phyloP scores from a whole-genome alignment of 164 flowering plant species.

The Magnolia sinica region DNA sequence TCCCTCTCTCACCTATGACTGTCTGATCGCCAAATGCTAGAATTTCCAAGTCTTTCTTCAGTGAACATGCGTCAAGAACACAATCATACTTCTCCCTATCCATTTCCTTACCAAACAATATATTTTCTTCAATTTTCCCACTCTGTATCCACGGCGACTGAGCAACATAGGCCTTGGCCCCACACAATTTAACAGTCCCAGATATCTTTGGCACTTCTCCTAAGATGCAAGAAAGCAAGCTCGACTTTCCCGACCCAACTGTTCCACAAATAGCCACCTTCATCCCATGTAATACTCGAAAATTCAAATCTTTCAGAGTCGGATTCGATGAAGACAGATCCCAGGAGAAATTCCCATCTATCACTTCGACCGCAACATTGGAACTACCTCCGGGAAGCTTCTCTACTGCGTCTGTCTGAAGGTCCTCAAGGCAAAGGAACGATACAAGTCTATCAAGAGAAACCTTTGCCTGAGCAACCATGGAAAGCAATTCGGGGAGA shows the following conservation, averaged over 20 bases:
- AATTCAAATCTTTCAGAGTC: conserved; percentile 37
- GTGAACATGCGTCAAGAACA: conserved; percentile 70
- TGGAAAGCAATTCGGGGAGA: conserved; percentile 60
- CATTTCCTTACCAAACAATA: conserved; percentile 77
- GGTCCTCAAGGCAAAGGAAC: conserved; percentile 53
- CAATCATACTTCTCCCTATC: conserved; percentile 58
- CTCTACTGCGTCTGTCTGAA: conserved; percentile 39
- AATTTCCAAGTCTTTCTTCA: conserved; percentile 77
- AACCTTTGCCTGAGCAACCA: conserved; percentile 65
- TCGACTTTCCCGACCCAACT: conserved; percentile 66
- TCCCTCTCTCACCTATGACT: conserved; percentile 82
- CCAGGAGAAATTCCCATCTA: conserved; percentile 37
- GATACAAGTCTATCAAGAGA: conserved; percentile 63
- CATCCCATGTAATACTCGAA: conserved; percentile 39
- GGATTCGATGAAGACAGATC: conserved; percentile 22
- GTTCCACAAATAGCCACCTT: conserved; percentile 58
- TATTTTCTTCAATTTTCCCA: conserved; percentile 77
- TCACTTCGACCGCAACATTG: conserved; percentile 49
- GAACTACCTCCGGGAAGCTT: conserved; percentile 41
- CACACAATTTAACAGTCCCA: conserved; percentile 41
- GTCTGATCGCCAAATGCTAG: conserved; percentile 79
- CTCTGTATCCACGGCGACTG: conserved; percentile 95
- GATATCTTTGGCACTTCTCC: conserved; percentile 54
- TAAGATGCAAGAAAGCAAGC: conserved; percentile 48
- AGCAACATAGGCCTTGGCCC: conserved; percentile 76